Percentiles rank a stretch among this genome's conserved stretches.
phyloP scores from a whole-genome alignment of 495 filamentous ascomycete genomes.

The Neurospora sublineolata region DNA sequence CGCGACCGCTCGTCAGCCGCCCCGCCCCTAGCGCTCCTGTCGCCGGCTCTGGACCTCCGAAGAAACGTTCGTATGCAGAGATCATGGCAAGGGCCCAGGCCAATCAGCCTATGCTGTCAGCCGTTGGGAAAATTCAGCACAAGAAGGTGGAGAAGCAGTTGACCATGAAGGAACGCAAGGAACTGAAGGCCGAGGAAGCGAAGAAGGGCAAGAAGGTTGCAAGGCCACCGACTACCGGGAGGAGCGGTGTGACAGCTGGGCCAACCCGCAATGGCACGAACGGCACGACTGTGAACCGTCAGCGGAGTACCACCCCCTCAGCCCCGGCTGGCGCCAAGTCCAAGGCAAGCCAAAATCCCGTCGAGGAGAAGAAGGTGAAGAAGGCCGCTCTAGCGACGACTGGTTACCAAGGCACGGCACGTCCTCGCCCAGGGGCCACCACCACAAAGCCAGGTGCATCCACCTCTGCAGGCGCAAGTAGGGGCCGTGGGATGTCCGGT shows the following conservation, averaged over 20 bases:
- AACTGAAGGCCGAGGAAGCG: slow-evolving; percentile 26
- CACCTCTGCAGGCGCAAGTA: slow-evolving; percentile 9
- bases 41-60: slow-evolving; percentile 32
- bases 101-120: slow-evolving; percentile 33
- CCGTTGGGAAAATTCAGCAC: slow-evolving; percentile 45
- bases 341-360: slow-evolving; percentile 10
- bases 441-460: slow-evolving; percentile 18
- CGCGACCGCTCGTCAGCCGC: slow-evolving; percentile 8
- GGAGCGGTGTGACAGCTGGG: slow-evolving; percentile 8
- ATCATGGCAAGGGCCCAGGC: slow-evolving; percentile 56
- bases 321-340: slow-evolving; percentile 2
- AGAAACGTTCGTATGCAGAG: slow-evolving; percentile 55
- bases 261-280: slow-evolving; percentile 10
- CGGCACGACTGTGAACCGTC: not conserved
- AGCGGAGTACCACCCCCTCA: slow-evolving; percentile 10
- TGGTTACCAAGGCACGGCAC: slow-evolving; percentile 46
- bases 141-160: slow-evolving; percentile 35
- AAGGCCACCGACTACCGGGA: slow-evolving; percentile 9
- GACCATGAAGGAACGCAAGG: slow-evolving; percentile 37
- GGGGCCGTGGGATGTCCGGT: slow-evolving; percentile 13
- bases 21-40: slow-evolving; percentile 1
- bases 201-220: slow-evolving; percentile 8
- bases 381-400: slow-evolving; percentile 46
- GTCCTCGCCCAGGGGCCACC: slow-evolving; percentile 26
- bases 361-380: slow-evolving; percentile 42